Evolutionary conservation across 768 basidiomycete species (phyloP), one percentile per base, ranked within the genome.

Genomic region (Russula abietina): DNA sequence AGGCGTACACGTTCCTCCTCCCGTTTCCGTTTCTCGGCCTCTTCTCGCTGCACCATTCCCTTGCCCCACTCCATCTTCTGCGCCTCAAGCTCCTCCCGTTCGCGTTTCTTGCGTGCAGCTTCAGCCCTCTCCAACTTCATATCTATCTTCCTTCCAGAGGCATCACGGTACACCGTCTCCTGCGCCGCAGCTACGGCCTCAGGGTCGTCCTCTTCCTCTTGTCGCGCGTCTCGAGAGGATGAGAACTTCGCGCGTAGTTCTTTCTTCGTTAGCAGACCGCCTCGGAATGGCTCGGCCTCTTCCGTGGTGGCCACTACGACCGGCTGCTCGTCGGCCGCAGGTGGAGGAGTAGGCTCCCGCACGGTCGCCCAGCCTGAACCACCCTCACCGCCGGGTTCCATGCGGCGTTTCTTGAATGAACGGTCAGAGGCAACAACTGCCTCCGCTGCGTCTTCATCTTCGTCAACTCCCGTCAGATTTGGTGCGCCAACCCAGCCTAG

Each of bases 31-130:
- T 81, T 82, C 75, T 94, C 91, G 57, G 80, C 76, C 63, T 94
- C 89, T 26, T 91, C 88, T 63, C 86, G 78, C 76, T 98, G 97
- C 43, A 93, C 89, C 39, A 98, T 70, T 33, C 97, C 97, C 74
- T 96, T 98, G 0, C 93, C 93, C 97, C 97, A 98, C 72, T 96
- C 91, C 91, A 96, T 93, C 78, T 92, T 95, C 71, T 83, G 78
- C 55, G 89, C 89, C 71, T 96, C 92, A 71, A 83, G 85, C 76
- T 97, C 91, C 72, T 94, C 87, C 61, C 80, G 78, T 71, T 93
- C 88, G 24, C 91, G 81, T 70, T 93, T 93, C 73, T 82, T 72
- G 67, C 86, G 78, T 48, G 88, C 88, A 33, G 92, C 91, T 70
- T 95, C 94, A 16, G 91, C 95, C 60, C 81, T 83, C 32, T 87